Evolutionary conservation across 2,329 filamentous ascomycete species (phyloP).

Genomic region (Cercospora janseana): DNA sequence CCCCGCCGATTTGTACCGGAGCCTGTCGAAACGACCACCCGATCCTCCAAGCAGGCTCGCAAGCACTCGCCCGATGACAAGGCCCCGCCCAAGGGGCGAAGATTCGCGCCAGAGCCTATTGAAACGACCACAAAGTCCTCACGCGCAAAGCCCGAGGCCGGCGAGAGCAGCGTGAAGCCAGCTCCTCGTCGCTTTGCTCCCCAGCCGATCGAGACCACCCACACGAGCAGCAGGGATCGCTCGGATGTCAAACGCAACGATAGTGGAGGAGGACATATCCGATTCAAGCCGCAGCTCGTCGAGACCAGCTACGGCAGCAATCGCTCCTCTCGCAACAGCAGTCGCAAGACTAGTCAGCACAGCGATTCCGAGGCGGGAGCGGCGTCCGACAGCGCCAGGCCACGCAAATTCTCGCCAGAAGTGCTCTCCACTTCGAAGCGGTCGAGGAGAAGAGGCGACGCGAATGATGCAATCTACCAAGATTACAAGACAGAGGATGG

Average conservation of each 20-base stretch:
- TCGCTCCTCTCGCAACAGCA: slow-evolving; percentile 22
- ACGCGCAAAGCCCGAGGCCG: slow-evolving; percentile 35
- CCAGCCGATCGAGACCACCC: slow-evolving; percentile 42
- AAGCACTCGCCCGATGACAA: slow-evolving; percentile 11
- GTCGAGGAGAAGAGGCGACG: slow-evolving; percentile 65
- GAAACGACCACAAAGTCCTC: slow-evolving; percentile 66
- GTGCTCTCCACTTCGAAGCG: slow-evolving; percentile 77
- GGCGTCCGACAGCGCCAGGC: slow-evolving; percentile 15
- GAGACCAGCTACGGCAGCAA: slow-evolving; percentile 35
- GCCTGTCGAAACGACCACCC: slow-evolving; percentile 28
- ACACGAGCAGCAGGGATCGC: slow-evolving; percentile 33
- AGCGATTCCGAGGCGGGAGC: slow-evolving; percentile 19
- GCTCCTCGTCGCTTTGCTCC: slow-evolving; percentile 32
- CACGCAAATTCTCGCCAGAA: slow-evolving; percentile 68
- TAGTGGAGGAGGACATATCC: slow-evolving; percentile 21
- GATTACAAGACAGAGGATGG: slow-evolving; percentile 66
- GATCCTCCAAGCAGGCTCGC: slow-evolving; percentile 19
- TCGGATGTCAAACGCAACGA: slow-evolving; percentile 15
- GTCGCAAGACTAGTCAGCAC: slow-evolving; percentile 25
- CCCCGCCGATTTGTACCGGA: slow-evolving; percentile 34
- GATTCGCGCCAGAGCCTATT: slow-evolving; percentile 67
- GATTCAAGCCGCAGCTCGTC: slow-evolving; percentile 37
- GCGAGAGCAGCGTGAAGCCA: slow-evolving; percentile 20
- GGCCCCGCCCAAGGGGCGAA: slow-evolving; percentile 38
- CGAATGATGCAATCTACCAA: slow-evolving; percentile 60